A percentile compares a stretch with the other conserved stretches of the same genome.
These are phyloP conservation scores for Stagonosporopsis vannaccii DNA, from an alignment of 2,329 filamentous ascomycete genomes.

Conservation along the genomic window DNA sequence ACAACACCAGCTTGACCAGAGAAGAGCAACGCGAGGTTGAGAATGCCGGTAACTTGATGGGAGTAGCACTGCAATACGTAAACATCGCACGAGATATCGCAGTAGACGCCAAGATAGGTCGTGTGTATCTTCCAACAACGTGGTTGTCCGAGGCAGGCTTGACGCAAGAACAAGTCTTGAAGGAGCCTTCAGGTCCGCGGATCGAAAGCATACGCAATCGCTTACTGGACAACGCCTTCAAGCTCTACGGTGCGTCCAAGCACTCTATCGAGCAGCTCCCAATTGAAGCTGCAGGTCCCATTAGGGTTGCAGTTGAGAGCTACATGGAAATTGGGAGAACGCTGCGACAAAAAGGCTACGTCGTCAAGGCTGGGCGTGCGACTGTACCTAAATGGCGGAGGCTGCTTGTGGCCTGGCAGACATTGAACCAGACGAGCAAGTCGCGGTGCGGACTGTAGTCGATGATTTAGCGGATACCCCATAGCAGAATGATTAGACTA, in stretches of 20 bases:
- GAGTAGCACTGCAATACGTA: slow-evolving; percentile 76
- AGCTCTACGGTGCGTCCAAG: slow-evolving; percentile 63
- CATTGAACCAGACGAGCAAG: slow-evolving; percentile 49
- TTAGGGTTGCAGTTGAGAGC: slow-evolving; percentile 74
- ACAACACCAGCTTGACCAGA: slow-evolving; percentile 41
- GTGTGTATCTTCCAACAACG: slow-evolving; percentile 71
- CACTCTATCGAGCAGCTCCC: slow-evolving; percentile 69
- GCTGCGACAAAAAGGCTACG: slow-evolving; percentile 57
- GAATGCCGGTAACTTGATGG: slow-evolving; percentile 69
- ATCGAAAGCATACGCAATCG: slow-evolving; percentile 61
- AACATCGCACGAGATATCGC: slow-evolving; percentile 79
- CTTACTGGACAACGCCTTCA: slow-evolving; percentile 68
- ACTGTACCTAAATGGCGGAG: slow-evolving; percentile 59
- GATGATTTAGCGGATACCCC: slow-evolving; percentile 4
- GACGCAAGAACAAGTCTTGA: slow-evolving; percentile 62
- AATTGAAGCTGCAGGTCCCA: slow-evolving; percentile 65
- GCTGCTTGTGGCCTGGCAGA: slow-evolving; percentile 65
- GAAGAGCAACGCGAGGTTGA: slow-evolving; percentile 56
- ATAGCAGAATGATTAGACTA: slow-evolving; percentile 2
- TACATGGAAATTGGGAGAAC: slow-evolving; percentile 78
- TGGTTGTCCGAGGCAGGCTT: slow-evolving; percentile 69
- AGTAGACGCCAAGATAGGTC: slow-evolving; percentile 68
- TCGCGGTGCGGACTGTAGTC: slow-evolving; percentile 11
- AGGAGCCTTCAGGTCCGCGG: slow-evolving; percentile 55
- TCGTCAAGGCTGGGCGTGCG: slow-evolving; percentile 54